Conservation (phyloP, 2,329 filamentous ascomycete species). For the Trematosphaeria pertusa region DNA sequence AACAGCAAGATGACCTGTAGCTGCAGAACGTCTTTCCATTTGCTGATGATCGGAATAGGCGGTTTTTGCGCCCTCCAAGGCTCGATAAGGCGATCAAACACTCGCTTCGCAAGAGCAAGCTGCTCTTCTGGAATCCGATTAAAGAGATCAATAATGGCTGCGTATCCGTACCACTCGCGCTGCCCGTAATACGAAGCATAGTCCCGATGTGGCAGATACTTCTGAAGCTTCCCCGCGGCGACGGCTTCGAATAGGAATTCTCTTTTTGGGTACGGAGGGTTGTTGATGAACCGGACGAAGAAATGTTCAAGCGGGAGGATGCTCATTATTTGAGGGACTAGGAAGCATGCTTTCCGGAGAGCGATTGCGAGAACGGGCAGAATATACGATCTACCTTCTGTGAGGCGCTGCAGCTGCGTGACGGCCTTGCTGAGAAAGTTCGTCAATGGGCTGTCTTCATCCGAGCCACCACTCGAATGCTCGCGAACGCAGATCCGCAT, state of each 20-base stretch:
- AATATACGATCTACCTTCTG: constrained; percentile 44
- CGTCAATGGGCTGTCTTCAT: constrained; percentile 12
- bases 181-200: constrained; percentile 55
- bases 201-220: constrained; percentile 37
- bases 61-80: constrained; percentile 54
- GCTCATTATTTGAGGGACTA: constrained; percentile 32
- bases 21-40: constrained; percentile 59
- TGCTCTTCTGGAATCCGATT: constrained; percentile 45
- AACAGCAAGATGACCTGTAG: constrained; percentile 56
- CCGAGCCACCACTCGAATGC: background rate
- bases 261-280: constrained; percentile 50
- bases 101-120: constrained; percentile 24
- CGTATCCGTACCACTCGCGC: constrained; percentile 53
- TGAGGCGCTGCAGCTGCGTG: constrained; percentile 32
- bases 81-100: constrained; percentile 47
- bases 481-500: constrained; percentile 25
- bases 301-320: constrained; percentile 49
- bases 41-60: constrained; percentile 52
- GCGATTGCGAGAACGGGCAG: constrained; percentile 38
- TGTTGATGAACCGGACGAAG: constrained; percentile 48
- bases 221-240: constrained; percentile 41
- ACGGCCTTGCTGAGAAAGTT: constrained; percentile 33
- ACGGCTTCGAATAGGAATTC: constrained; percentile 56
- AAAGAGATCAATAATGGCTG: constrained; percentile 54
- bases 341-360: constrained; percentile 39